These are phyloP conservation scores for Colletotrichum paranaense DNA, from an alignment of 2,329 filamentous ascomycete genomes.

Conservation along the genomic window DNA sequence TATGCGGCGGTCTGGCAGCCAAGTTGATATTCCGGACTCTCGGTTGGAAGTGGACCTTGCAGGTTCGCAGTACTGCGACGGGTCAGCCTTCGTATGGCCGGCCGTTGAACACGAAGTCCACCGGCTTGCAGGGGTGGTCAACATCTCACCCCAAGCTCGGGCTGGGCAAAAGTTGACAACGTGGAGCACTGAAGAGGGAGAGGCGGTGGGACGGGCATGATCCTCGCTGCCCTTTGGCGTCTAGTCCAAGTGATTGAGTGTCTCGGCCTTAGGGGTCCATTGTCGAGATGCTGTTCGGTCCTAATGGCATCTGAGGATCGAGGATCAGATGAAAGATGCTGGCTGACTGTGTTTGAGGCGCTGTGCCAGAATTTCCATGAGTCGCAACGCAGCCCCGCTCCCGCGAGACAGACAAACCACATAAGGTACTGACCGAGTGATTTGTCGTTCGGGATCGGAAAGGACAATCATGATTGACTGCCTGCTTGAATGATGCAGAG, in stretches of 20 bases:
- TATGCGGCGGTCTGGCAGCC: constrained; percentile 18
- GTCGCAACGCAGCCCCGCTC: constrained; percentile 2
- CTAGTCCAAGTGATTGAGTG: constrained; percentile 2
- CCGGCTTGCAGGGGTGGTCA: constrained; percentile 14
- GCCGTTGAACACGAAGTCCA: constrained; percentile 30
- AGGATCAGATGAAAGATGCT: constrained; percentile 18
- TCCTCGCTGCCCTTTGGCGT: constrained; percentile 10
- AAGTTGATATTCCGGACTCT: constrained; percentile 24
- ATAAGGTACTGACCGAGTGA: not conserved
- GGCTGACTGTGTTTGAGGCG: constrained; percentile 16
- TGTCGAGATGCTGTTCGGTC: constrained; percentile 6
- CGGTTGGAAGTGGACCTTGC: constrained; percentile 28
- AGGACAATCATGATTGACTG: constrained; percentile 9
- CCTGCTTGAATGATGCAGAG: constrained; percentile 14
- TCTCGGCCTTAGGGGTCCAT: constrained; percentile 19
- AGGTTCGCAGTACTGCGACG: constrained; percentile 1
- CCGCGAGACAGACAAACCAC: not conserved
- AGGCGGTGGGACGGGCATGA: constrained; percentile 30
- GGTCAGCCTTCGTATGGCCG: constrained; percentile 32
- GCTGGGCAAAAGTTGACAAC: not conserved
- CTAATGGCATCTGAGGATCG: not conserved
- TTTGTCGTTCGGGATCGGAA: not conserved
- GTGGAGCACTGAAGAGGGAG: not conserved
- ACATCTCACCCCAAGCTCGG: constrained; percentile 3
- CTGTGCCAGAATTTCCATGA: constrained; percentile 10